These are phyloP conservation scores for Pseudopediastrum boryanum DNA, from an alignment of 139 green algal genomes.

Conservation along the genomic window DNA sequence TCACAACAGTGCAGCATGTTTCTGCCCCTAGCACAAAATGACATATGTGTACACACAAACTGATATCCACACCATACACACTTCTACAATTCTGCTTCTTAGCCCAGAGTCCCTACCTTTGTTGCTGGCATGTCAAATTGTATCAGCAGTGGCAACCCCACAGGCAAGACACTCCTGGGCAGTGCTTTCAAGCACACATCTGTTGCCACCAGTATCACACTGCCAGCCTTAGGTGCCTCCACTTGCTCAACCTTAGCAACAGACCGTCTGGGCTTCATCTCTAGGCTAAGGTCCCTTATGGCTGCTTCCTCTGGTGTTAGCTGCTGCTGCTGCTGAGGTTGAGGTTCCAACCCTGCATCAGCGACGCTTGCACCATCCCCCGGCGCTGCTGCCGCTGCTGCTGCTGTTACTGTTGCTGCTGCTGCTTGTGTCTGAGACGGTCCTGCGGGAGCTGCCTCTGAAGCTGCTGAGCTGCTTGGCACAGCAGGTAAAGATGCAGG, in stretches of 20 bases:
- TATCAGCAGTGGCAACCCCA: slow-evolving; percentile 44
- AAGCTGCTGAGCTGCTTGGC: no score
- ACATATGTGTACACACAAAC: neutral
- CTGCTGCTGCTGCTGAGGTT: neutral
- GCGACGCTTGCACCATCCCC: neutral
- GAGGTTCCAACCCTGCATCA: neutral
- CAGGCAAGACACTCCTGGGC: slow-evolving; percentile 37
- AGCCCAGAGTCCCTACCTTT: slow-evolving; percentile 46
- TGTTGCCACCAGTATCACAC: slow-evolving; percentile 37
- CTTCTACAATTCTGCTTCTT: neutral
- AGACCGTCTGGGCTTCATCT: neutral
- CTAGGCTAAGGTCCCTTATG: neutral
- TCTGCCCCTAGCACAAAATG: neutral
- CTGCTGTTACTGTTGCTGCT: neutral
- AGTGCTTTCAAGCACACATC: slow-evolving; percentile 44
- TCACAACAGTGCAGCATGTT: neutral
- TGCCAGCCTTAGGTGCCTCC: neutral
- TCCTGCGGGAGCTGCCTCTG: no score
- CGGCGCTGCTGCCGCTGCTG: neutral
- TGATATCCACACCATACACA: neutral
- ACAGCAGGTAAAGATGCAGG: no score
- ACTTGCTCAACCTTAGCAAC: neutral
- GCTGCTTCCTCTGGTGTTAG: neutral
- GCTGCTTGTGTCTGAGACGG: slow-evolving; percentile 2
- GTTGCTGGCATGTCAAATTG: slow-evolving; percentile 53